Conservation (phyloP, 2,329 filamentous ascomycete genomes). For the Trichoderma arundinaceum region DNA sequence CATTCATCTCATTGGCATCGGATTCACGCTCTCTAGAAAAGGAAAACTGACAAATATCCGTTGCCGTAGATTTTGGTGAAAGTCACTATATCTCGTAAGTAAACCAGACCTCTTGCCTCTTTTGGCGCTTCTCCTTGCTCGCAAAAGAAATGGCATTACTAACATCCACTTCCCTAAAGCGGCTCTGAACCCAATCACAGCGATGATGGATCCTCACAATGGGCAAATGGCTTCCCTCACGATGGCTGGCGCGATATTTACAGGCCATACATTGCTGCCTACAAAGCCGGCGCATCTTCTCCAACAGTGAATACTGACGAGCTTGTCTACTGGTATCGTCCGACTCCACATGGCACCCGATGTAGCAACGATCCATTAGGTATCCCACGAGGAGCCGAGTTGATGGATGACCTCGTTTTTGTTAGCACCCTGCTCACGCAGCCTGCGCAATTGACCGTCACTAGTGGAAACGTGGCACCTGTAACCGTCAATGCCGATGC, state of each 20-base stretch:
- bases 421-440: conserved; percentile 36
- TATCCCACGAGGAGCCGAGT: conserved; percentile 33
- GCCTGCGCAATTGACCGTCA: conserved; percentile 35
- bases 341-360: conserved; percentile 33
- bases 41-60: background rate
- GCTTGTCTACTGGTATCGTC: conserved; percentile 38
- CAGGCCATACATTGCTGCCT: conserved; percentile 37
- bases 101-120: background rate
- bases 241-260: conserved; percentile 37
- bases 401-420: conserved; percentile 36
- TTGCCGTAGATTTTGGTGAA: conserved; percentile 35
- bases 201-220: conserved; percentile 54
- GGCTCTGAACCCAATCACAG: conserved; percentile 40
- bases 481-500: conserved; percentile 33
- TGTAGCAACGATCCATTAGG: conserved; percentile 35
- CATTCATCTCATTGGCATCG: background rate
- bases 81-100: conserved; percentile 38
- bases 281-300: conserved; percentile 33
- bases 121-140: background rate
- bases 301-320: conserved; percentile 36
- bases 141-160: background rate
- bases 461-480: conserved; percentile 32
- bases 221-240: conserved; percentile 53
- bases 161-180: conserved; percentile 15
- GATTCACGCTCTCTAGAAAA: no score